These are phyloP conservation scores for Ustilago lituana DNA, from an alignment of 1,284 basidiomycete genomes.

Conservation along the genomic window DNA sequence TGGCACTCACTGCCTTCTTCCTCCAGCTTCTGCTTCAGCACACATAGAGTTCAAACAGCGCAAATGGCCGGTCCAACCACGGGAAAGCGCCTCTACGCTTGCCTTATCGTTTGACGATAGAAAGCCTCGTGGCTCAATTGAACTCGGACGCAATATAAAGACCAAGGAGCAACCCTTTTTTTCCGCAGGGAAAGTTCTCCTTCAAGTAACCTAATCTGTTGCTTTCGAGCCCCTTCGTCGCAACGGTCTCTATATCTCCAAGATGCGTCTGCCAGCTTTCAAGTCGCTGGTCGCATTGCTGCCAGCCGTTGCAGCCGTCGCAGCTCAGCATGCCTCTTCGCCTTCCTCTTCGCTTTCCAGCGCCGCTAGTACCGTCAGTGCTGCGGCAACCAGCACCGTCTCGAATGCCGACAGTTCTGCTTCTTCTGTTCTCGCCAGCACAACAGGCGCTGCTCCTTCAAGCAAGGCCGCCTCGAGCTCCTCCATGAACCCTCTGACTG, in stretches of 20 bases:
- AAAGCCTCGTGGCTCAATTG: slow-evolving; percentile 1
- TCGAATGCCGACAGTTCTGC: slow-evolving; percentile 10
- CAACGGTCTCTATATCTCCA: neutral
- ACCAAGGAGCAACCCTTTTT: neutral
- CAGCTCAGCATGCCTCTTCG: slow-evolving; percentile 23
- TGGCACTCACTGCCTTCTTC: too few relatives aligned
- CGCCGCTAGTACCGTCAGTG: neutral
- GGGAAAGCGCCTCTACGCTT: neutral
- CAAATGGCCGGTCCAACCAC: too few relatives aligned
- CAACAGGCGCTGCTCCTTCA: slow-evolving; percentile 5
- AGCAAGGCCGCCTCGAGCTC: slow-evolving; percentile 19
- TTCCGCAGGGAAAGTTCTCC: neutral
- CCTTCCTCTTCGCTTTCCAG: neutral
- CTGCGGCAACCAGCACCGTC: slow-evolving; percentile 4
- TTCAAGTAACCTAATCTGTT: too few relatives aligned
- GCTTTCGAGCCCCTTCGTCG: neutral
- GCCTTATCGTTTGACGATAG: neutral
- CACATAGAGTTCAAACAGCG: too few relatives aligned
- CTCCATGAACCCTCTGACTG: slow-evolving; percentile 29
- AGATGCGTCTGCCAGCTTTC: slow-evolving; percentile 28
- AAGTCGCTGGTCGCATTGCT: slow-evolving; percentile 30
- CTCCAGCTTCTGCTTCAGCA: too few relatives aligned
- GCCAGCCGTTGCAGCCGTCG: slow-evolving; percentile 33
- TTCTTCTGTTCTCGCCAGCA: slow-evolving; percentile 19
- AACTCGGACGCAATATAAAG: neutral